phyloP scores from a whole-genome alignment of 352 stramenopile species.

The Pythium biforme region DNA sequence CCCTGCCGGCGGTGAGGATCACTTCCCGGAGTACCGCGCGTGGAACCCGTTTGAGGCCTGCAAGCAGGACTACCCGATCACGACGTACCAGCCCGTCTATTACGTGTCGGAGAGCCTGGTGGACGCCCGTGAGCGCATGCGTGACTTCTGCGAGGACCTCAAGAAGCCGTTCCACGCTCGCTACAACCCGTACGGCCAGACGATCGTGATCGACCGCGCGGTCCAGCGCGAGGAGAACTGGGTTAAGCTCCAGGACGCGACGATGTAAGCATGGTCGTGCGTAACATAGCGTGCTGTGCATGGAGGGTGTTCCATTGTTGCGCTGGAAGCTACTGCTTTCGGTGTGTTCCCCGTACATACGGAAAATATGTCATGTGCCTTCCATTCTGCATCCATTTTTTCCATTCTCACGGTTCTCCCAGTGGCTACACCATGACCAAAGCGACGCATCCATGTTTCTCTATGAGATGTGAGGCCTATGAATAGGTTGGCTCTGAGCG shows the following conservation, averaged over 20 bases:
- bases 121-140: conserved; percentile 94
- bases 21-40: conserved; percentile 86
- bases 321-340: background rate
- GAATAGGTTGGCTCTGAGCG: background rate
- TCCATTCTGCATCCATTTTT: background rate
- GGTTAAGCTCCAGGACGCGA: conserved; percentile 37
- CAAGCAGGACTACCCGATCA: conserved; percentile 96
- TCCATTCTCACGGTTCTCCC: background rate
- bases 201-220: conserved; percentile 76
- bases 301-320: background rate
- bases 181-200: conserved; percentile 93
- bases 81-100: conserved; percentile 96
- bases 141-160: conserved; percentile 93
- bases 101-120: conserved; percentile 95
- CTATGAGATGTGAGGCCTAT: background rate
- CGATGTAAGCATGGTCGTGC: conserved; percentile 9
- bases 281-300: background rate
- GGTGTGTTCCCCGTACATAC: background rate
- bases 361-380: background rate
- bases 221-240: conserved; percentile 62
- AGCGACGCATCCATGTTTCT: conserved; percentile 18
- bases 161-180: conserved; percentile 94
- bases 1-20: conserved; percentile 50
- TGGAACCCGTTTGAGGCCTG: conserved; percentile 95
- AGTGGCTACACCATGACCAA: conserved; percentile 13